Base-by-base conservation (phyloP, 257 asterid species). In the Agastache rugosa region DNA sequence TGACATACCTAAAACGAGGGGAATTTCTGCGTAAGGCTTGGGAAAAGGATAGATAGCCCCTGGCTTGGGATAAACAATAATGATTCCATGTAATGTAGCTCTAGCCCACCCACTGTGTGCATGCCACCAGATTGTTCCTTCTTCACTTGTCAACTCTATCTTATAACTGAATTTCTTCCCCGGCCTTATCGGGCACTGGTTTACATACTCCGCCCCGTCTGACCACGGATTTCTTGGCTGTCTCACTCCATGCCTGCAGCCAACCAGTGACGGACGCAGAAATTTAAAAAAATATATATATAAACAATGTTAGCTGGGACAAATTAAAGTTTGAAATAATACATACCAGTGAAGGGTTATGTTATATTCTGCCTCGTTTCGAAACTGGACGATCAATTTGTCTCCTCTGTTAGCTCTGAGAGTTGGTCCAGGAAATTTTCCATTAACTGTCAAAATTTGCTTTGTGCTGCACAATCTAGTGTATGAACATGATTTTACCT, bases 91-190 rank as follows among this genome's bases (percentile, higher is more conserved):
- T 1, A 86, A 60, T 0, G 91, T 84, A 53, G 91, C 91, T 64
- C 91, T 82, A 4, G 86, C 85, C 90, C 90, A 86, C 5, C 84
- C 84, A 75, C 84, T 84, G 31, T 86, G 90, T 51, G 88, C 90
- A 66, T 86, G 90, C 90, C 88, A 86, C 90, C 90, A 86, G 2
- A 84, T 11, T 0, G 87, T 86, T 20, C 90, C 90, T 75, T 86
- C 90, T 79, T 86, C 87, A 27, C 11, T 50, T 47, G 79, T 78
- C 65, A 86, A 72, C 14, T 67, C 78, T 25, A 83, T 41, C 8
- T 63, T 67, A 63, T 86, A 84, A 10, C 77, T 84, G 71, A 83
- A 82, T 4, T 53, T 86, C 56, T 73, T 69, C 11, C 88, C 88
- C 8, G 85, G 75, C 61, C 81, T 77, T 39, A 86, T 86, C 1